Evolutionary conservation across 2,329 filamentous ascomycete genomes (phyloP), one percentile per base, ranked within the genome.

Genomic region (Nigrograna mackinnonii): DNA sequence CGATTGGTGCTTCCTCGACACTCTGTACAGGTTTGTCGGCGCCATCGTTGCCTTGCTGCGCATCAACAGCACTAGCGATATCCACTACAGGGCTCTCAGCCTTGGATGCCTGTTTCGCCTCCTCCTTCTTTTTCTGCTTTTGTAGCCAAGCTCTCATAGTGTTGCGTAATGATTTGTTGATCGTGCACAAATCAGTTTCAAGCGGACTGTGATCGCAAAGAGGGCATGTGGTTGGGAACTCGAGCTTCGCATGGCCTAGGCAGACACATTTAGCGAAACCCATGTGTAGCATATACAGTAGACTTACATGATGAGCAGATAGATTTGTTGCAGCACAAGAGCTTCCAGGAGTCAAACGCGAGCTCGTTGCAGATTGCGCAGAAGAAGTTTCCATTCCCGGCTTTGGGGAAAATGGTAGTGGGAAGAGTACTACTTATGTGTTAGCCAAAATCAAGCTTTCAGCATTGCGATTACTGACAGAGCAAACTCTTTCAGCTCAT

Each of bases 281-380:
- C 13, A 17, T 18, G 28, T 16, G 6, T 12, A n/a, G n/a, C 16
- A 17, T 33, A 7, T 9, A 11, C 7, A 33, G 31, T 17, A 13
- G 14, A 37, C 85, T 62, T 75, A 96, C 94, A 99, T 52, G 77
- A 80, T 63, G 92, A 87, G 76, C 94, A 97, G 44, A 97, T 95
- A 30, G 88, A 86, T 65, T 95, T 92, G 63, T 96, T 94, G 69
- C 94, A 99, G 72, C 94, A 99, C 2, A 91, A 89, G 20, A 96
- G 78, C 50, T 91, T 88, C 67, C 90, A 95, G 6, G 92, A 89
- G 66, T 96, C 95, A 52, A 95, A 77, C 21, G 91, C 91, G 44
- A 97, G 79, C 68, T 89, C 91, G 73, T 87, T 94, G 73, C 94
- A 99, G 57, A 90, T 89, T 39, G 90, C 90, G 76, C 94, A 99